Conservation (phyloP, 2,329 filamentous ascomycete species). For the Epichloe bromicola region DNA sequence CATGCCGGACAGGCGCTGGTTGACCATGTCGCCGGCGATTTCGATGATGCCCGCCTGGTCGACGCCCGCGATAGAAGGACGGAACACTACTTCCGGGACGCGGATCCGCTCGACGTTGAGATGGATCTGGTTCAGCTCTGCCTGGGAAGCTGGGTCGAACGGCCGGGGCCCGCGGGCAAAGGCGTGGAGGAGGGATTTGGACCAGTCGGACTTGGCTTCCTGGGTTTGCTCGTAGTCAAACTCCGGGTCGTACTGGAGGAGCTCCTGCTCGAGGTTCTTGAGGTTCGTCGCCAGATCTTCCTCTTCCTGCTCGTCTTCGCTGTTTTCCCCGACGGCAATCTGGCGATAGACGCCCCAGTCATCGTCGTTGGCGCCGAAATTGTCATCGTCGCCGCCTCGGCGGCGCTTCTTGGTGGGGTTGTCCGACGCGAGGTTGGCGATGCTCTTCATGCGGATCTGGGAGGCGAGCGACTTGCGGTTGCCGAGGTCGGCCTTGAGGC, state of each 20-base stretch:
- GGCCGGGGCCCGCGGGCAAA: slow-evolving; percentile 81
- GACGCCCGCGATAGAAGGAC: slow-evolving; percentile 79
- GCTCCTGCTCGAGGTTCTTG: slow-evolving; percentile 66
- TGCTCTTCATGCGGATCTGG: slow-evolving; percentile 96
- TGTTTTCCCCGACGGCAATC: slow-evolving; percentile 70
- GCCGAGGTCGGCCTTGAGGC: slow-evolving; percentile 84
- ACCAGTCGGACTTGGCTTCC: slow-evolving; percentile 91
- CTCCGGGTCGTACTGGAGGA: slow-evolving; percentile 72
- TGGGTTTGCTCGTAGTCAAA: slow-evolving; percentile 90
- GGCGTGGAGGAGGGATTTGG: slow-evolving; percentile 76
- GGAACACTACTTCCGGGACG: slow-evolving; percentile 86
- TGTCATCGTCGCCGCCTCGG: slow-evolving; percentile 83
- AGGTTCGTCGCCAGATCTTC: slow-evolving; percentile 67
- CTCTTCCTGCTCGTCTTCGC: slow-evolving; percentile 85
- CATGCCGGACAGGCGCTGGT: slow-evolving; percentile 56
- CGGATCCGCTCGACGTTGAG: slow-evolving; percentile 94
- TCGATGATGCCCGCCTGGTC: slow-evolving; percentile 92
- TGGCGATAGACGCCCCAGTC: slow-evolving; percentile 97
- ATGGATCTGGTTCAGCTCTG: slow-evolving; percentile 76
- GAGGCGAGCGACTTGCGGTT: slow-evolving; percentile 94
- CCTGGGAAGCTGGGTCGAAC: slow-evolving; percentile 67
- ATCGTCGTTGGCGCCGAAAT: slow-evolving; percentile 91
- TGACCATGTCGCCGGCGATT: slow-evolving; percentile 80
- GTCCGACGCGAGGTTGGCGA: slow-evolving; percentile 90
- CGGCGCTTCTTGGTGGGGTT: slow-evolving; percentile 71